Evolutionary conservation across 331 rosid species (phyloP).

Genomic region (Quercus tomentella): DNA sequence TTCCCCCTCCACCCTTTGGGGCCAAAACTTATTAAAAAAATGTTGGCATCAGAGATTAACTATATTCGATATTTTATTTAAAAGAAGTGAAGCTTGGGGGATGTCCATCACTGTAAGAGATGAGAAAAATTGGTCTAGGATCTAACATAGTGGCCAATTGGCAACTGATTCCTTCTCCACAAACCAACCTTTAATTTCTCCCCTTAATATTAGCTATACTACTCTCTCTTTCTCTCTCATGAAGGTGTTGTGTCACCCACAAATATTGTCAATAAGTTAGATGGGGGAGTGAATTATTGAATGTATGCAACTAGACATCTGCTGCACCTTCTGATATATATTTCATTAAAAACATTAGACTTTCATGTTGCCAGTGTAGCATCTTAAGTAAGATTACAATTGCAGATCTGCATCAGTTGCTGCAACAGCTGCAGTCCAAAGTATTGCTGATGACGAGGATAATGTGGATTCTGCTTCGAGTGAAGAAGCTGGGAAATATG

Average conservation of each 20-base stretch:
- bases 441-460: slow-evolving; percentile 39
- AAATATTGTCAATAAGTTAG: neutral
- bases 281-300: neutral
- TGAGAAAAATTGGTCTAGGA: neutral
- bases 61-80: neutral
- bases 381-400: neutral
- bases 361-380: neutral
- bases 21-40: too few relatives aligned
- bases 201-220: neutral
- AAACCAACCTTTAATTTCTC: neutral
- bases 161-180: neutral
- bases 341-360: neutral
- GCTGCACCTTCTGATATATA: neutral
- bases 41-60: neutral
- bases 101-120: neutral
- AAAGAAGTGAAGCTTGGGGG: neutral
- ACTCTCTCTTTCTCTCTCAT: neutral
- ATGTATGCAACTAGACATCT: neutral
- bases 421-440: slow-evolving; percentile 58
- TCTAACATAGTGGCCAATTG: neutral
- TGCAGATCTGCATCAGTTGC: slow-evolving; percentile 78
- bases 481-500: slow-evolving; percentile 47
- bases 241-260: neutral
- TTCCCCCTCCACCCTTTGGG: too few relatives aligned
- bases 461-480: slow-evolving; percentile 58